A percentile compares a stretch with the other conserved stretches of the same genome.
These are phyloP conservation scores for Aspergillus felis DNA, from an alignment of 2,329 filamentous ascomycete genomes.

Conservation along the genomic window DNA sequence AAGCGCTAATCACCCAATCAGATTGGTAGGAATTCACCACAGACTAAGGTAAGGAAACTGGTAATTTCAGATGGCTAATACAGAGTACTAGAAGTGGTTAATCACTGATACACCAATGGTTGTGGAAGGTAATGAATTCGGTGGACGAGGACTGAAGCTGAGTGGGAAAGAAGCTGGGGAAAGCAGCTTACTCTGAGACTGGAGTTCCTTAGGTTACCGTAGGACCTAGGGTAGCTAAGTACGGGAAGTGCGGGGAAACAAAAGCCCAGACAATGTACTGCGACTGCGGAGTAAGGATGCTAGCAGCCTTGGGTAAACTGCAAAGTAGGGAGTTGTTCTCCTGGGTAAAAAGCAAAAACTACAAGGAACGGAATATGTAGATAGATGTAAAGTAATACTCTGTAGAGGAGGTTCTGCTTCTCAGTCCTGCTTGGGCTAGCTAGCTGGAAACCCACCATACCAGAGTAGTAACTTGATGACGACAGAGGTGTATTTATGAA, in stretches of 20 bases:
- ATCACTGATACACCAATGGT: conserved; percentile 12
- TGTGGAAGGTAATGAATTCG: conserved; percentile 7
- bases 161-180: conserved; percentile 19
- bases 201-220: neutral
- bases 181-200: conserved; percentile 3
- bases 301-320: neutral
- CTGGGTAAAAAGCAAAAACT: neutral
- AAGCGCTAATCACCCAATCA: neutral
- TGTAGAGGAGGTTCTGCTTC: neutral
- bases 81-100: neutral
- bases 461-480: neutral
- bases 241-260: conserved; percentile 18
- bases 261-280: neutral
- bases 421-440: neutral
- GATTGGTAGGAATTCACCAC: neutral
- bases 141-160: conserved; percentile 6
- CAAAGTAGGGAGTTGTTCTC: neutral
- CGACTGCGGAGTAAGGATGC: neutral
- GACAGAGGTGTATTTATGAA: neutral
- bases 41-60: neutral
- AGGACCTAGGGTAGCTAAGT: neutral
- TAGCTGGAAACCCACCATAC: neutral
- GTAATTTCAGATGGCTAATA: neutral
- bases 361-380: neutral
- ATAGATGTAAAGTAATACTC: neutral